Conservation (phyloP, 2,329 filamentous ascomycete genomes). For the Rhinocladiella similis region DNA sequence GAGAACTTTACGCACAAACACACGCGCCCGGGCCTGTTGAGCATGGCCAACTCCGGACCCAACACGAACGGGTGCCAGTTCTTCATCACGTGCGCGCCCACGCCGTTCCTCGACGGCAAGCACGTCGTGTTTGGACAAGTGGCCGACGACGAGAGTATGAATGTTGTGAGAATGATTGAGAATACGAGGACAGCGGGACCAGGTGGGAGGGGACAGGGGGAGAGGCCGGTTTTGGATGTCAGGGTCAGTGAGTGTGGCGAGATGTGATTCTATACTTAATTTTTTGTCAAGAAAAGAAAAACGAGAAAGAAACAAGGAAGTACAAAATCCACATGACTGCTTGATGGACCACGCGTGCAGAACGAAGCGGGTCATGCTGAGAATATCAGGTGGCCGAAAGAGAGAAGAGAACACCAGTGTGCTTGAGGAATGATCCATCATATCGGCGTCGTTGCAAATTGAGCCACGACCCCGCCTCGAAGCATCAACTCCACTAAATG, state of each 20-base stretch:
- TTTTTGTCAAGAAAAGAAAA: neutral
- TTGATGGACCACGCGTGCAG: too few species aligned
- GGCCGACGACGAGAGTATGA: conserved; percentile 70
- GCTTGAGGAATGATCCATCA: too few species aligned
- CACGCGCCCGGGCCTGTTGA: conserved; percentile 75
- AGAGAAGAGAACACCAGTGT: too few species aligned
- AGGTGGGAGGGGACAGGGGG: conserved; percentile 38
- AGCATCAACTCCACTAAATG: too few species aligned
- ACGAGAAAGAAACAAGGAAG: neutral
- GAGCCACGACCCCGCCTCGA: too few species aligned
- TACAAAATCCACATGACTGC: too few species aligned
- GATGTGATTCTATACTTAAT: conserved; percentile 60
- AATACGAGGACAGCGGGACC: conserved; percentile 75
- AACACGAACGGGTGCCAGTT: conserved; percentile 96
- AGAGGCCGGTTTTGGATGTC: conserved; percentile 83
- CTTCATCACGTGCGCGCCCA: conserved; percentile 89
- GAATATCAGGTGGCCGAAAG: too few species aligned
- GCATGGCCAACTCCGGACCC: conserved; percentile 94
- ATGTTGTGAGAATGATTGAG: conserved; percentile 90
- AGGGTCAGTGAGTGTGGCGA: conserved; percentile 85
- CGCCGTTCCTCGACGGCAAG: conserved; percentile 86
- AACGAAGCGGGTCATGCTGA: too few species aligned
- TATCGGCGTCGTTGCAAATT: too few species aligned
- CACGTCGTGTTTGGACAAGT: conserved; percentile 96
- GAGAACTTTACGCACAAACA: conserved; percentile 86